These are phyloP conservation scores for Candida tibetensis DNA, from an alignment of 805 yeast species.

Conservation along the genomic window DNA sequence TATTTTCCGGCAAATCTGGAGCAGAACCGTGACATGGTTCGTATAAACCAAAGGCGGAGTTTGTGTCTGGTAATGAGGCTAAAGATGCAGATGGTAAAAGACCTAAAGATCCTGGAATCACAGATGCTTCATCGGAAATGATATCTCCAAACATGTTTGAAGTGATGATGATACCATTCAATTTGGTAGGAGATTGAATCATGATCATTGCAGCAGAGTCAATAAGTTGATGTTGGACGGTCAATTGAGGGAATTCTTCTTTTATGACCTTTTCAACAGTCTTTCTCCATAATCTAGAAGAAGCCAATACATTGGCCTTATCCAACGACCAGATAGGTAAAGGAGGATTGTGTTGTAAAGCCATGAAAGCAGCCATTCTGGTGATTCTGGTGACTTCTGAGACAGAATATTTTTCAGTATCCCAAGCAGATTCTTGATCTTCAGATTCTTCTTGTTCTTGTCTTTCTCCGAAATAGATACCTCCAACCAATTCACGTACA, in stretches of 20 bases:
- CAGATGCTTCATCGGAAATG: conserved; percentile 96
- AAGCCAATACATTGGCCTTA: conserved; percentile 96
- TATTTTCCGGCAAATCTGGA: conserved; percentile 83
- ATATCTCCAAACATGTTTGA: conserved; percentile 98
- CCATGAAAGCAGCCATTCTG: conserved; percentile 97
- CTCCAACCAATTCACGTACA: conserved; percentile 96
- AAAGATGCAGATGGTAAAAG: conserved; percentile 93
- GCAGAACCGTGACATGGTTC: conserved; percentile 99
- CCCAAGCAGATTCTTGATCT: conserved; percentile 74
- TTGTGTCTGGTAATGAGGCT: conserved; percentile 94
- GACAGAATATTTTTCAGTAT: conserved; percentile 88
- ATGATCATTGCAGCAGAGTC: conserved; percentile 99
- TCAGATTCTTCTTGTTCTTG: conserved; percentile 79
- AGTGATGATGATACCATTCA: conserved; percentile 91
- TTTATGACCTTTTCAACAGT: conserved; percentile 82
- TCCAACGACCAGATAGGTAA: conserved; percentile 94
- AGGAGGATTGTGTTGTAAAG: conserved; percentile 91
- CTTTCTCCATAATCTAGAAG: conserved; percentile 94
- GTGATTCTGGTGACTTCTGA: conserved; percentile 93
- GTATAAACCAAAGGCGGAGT: conserved; percentile 90
- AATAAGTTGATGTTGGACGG: conserved; percentile 88
- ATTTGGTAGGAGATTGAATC: conserved; percentile 83
- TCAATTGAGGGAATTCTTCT: conserved; percentile 87
- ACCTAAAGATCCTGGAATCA: conserved; percentile 96
- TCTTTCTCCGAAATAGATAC: conserved; percentile 96